Conservation (phyloP, 345 rosid species). For the Hypericum perforatum region DNA sequence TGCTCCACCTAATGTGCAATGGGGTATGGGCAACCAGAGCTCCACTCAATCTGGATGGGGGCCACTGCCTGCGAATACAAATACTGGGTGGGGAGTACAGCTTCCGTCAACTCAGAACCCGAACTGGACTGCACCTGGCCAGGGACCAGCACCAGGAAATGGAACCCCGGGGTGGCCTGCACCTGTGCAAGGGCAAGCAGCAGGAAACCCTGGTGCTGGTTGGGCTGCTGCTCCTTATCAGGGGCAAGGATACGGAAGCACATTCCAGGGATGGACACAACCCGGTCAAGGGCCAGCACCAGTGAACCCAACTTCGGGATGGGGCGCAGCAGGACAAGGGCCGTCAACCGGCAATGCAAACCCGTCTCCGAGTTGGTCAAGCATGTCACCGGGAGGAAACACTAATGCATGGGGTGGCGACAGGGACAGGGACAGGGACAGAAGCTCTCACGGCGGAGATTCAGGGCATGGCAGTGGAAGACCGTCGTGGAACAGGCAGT, state of each 20-base stretch:
- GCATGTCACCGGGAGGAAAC: slow-evolving; percentile 25
- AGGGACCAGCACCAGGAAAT: slow-evolving; percentile 34
- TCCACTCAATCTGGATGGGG: slow-evolving; percentile 42
- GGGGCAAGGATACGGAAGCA: slow-evolving; percentile 29
- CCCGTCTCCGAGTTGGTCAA: slow-evolving; percentile 16
- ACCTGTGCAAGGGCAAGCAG: slow-evolving; percentile 44
- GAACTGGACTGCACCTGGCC: slow-evolving; percentile 46
- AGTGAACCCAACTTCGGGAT: slow-evolving; percentile 29
- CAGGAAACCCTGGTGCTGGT: slow-evolving; percentile 37
- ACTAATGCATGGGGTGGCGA: slow-evolving; percentile 43
- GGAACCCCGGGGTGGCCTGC: slow-evolving; percentile 41
- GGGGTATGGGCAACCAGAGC: slow-evolving; percentile 44
- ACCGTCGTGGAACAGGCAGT: slow-evolving; percentile 42
- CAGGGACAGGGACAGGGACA: slow-evolving; percentile 26
- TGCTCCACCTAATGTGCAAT: slow-evolving; percentile 29
- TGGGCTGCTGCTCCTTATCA: slow-evolving; percentile 47
- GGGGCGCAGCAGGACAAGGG: slow-evolving; percentile 47
- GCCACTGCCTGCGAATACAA: slow-evolving; percentile 38
- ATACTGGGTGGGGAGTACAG: slow-evolving; percentile 57
- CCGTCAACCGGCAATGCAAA: slow-evolving; percentile 27
- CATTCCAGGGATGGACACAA: slow-evolving; percentile 39
- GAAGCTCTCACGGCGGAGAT: slow-evolving; percentile 37
- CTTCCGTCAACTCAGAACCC: slow-evolving; percentile 37
- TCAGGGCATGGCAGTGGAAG: slow-evolving; percentile 45
- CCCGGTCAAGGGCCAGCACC: slow-evolving; percentile 38